Evolutionary conservation across 2,329 filamentous ascomycete genomes (phyloP), one percentile per base, ranked within the genome.

Genomic region (Cladosporium colombiae): DNA sequence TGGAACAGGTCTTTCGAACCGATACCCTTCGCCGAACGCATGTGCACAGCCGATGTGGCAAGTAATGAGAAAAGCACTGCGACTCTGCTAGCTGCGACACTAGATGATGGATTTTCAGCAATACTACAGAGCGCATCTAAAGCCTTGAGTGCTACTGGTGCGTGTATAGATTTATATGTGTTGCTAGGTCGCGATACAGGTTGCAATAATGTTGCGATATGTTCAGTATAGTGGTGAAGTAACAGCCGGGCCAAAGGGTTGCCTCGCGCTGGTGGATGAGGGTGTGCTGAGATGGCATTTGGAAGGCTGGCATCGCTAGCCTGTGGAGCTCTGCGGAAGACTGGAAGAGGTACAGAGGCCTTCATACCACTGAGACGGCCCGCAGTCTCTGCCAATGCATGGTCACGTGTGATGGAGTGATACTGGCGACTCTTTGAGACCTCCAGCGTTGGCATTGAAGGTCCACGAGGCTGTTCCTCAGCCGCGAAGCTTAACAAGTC

Each of bases 141-240:
- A 31, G 52, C 52, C n/a, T 56, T 29, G 52, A 56, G 18, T 31
- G 52, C 52, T 31, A 56, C 31, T n/a, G 52, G 52, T 33, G 52
- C 52, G 35, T 56, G 52, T 8, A 56, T 56, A 21, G 52, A 56
- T 18, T 56, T 56, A 29, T 56, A 56, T 14, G 52, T 33, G 23
- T 56, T 56, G 21, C 21, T 33, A 11, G 52, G 31, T 5, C 52
- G 27, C 29, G 31, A 33, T 3, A 46, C n/a, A 21, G 40, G 40
- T 13, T 46, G 40, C n/a, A 46, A 13, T 46, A 46, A 13, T 46
- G 40, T 46, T 46, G 40, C 40, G 40, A 46, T 21, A 23, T 46
- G n/a, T 13, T 46, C 40, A 21, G n/a, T 46, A 46, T 46, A 46
- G n/a, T 46, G 40, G 2, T n/a, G 40, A 21, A 46, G 40, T 16